phyloP scores from a whole-genome alignment of 768 basidiomycete species.

The Russula virescens region DNA sequence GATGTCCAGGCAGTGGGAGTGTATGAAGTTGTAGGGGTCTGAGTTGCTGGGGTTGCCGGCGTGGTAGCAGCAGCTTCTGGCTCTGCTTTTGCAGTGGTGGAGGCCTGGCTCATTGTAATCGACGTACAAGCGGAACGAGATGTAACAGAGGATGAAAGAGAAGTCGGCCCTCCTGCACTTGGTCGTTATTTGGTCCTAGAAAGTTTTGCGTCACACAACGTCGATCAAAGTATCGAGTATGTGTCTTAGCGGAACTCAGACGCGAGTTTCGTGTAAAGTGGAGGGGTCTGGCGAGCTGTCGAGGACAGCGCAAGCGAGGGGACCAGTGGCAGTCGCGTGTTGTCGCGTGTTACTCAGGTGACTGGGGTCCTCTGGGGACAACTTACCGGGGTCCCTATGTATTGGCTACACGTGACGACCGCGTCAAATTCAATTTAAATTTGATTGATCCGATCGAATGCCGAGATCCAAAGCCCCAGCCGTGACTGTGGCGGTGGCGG shows the following conservation, averaged over 20 bases:
- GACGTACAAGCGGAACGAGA: not conserved
- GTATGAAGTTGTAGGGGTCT: conserved; percentile 18
- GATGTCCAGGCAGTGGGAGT: conserved; percentile 14
- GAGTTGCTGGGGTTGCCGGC: conserved; percentile 6
- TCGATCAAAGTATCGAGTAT: not conserved
- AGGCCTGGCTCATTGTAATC: conserved; percentile 14
- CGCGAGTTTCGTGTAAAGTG: not conserved
- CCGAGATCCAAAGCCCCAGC: too few relatives aligned
- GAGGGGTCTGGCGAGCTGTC: not conserved
- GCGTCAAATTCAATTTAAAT: too few relatives aligned
- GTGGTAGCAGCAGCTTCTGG: conserved; percentile 10
- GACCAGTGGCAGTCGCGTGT: too few relatives aligned
- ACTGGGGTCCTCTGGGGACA: too few relatives aligned
- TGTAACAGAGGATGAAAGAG: not conserved
- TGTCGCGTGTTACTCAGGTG: too few relatives aligned
- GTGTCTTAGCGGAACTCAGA: not conserved
- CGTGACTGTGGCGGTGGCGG: too few relatives aligned
- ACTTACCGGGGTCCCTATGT: too few relatives aligned
- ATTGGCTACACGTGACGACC: too few relatives aligned
- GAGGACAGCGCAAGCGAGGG: not conserved
- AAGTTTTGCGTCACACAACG: not conserved
- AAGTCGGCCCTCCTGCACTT: not conserved
- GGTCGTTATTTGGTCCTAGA: not conserved
- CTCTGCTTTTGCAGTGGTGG: conserved; percentile 16
- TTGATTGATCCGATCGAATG: too few relatives aligned